These are phyloP conservation scores for Diaporthe eres DNA, from an alignment of 2,329 filamentous ascomycete genomes.

Conservation along the genomic window DNA sequence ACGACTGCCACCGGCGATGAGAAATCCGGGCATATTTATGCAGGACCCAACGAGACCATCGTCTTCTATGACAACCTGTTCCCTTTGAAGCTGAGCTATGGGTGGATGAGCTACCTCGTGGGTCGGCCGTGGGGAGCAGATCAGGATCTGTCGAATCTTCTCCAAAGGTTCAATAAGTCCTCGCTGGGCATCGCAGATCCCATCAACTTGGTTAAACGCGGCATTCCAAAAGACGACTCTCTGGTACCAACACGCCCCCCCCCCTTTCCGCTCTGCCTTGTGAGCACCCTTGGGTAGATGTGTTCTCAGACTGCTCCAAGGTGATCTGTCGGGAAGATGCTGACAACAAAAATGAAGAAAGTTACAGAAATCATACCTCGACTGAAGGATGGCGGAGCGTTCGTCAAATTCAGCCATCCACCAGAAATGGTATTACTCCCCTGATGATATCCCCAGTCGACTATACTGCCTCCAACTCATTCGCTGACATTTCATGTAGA, in stretches of 20 bases:
- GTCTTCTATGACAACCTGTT: constrained; percentile 95
- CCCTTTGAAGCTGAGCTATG: constrained; percentile 75
- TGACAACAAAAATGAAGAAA: constrained; percentile 52
- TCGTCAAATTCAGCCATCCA: constrained; percentile 83
- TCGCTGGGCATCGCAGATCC: constrained; percentile 66
- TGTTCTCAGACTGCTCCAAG: neutral
- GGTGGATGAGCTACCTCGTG: constrained; percentile 49
- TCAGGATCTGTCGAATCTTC: constrained; percentile 63
- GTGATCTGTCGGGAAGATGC: too few relatives aligned
- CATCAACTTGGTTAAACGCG: constrained; percentile 69
- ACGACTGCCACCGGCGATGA: constrained; percentile 68
- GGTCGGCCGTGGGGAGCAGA: constrained; percentile 64
- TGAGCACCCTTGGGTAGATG: neutral
- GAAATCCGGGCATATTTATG: constrained; percentile 85
- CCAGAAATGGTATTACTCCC: constrained; percentile 46
- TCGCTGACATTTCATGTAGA: neutral
- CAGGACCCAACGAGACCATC: constrained; percentile 82
- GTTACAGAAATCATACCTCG: constrained; percentile 87
- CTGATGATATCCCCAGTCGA: neutral
- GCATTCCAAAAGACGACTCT: constrained; percentile 66
- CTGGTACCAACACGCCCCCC: constrained; percentile 53
- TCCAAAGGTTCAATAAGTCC: constrained; percentile 66
- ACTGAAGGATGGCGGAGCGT: constrained; percentile 92
- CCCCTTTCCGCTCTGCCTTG: neutral
- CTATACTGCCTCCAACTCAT: too few relatives aligned